Base-by-base conservation (phyloP, 352 stramenopile species). In the Phytophthora agathidicida region DNA sequence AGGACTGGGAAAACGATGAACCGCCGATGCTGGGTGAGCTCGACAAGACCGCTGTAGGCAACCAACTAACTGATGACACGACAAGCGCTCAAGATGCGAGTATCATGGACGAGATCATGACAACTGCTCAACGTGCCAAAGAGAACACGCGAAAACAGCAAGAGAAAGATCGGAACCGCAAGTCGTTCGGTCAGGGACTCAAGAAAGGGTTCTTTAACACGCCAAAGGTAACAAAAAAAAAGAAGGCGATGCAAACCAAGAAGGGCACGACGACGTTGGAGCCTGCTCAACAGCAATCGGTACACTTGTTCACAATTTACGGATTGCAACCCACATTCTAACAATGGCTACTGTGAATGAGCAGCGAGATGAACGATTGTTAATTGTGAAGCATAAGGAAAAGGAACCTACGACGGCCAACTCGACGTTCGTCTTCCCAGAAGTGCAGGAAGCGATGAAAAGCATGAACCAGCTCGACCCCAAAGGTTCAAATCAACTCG, bases 31-130 rank as follows among this genome's bases (percentile, higher is more conserved):
- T 89, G 19, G 68, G 65, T 11, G 59, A 65, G 0, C 49, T 58
- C 0, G 55, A 60, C 1, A 20, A 37, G 4, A 45, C 64, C 48
- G 52, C 51, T 2, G 24, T 46, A 13, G 56, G 69, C 57, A 86
- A 80, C 44, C 75, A 86, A 43, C 5, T n/a, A 19, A 43, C 31
- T 3, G 57, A 67, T n/a, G 42, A 39, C 0, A 10, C 26, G 11
- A 42, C 20, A 3, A 33, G 27, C 39, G 17, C 39, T 32, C 37
- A 66, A 44, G 68, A 77, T 2, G 8, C 22, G 27, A 92, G 62
- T 35, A 58, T 92, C 39, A 94, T 94, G 84, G 76, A 89, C 51
- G 82, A 94, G 31, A 94, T 94, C 72, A 24, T 94, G 14, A 58
- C 46, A 13, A 57, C 79, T 11, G 80, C 75, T n/a, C 71, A 75